Evolutionary conservation across 164 flowering plant genomes (phyloP).

Genomic region (Nymphaea thermarum): DNA sequence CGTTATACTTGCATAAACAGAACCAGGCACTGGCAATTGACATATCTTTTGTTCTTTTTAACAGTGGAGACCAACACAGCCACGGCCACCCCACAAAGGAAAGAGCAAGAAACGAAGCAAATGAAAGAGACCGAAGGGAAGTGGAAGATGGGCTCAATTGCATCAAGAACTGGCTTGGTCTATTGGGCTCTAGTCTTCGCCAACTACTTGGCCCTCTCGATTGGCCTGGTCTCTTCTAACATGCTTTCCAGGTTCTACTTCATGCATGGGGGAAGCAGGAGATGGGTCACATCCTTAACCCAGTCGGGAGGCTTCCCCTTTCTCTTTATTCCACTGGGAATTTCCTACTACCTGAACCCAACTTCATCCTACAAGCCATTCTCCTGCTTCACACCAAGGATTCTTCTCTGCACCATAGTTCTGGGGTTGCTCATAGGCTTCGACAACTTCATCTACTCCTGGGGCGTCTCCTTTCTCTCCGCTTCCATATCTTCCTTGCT

Average conservation of each 20-base stretch:
- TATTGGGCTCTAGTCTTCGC: no score
- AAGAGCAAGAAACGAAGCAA: no score
- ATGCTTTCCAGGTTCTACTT: slow-evolving; percentile 11
- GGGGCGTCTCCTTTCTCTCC: slow-evolving; percentile 8
- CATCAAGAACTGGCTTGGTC: no score
- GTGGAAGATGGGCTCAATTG: no score
- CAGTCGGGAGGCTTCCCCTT: slow-evolving; percentile 14
- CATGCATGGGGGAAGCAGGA: slow-evolving; percentile 11
- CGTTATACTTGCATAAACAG: no score
- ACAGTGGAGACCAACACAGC: no score
- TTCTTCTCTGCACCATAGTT: slow-evolving; percentile 6
- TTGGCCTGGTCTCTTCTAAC: background rate
- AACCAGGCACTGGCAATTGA: no score
- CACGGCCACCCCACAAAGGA: no score
- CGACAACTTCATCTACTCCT: slow-evolving; percentile 11
- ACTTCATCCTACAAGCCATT: background rate
- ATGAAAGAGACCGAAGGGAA: no score
- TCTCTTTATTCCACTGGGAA: slow-evolving; percentile 3
- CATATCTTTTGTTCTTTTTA: no score
- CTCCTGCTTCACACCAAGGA: slow-evolving; percentile 6
- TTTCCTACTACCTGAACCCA: background rate
- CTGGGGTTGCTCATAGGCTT: slow-evolving; percentile 22
- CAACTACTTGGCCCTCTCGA: no score
- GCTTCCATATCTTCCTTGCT: slow-evolving; percentile 16
- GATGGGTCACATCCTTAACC: slow-evolving; percentile 9